These are phyloP conservation scores for Ustilago crameri DNA, from an alignment of 1,284 basidiomycete genomes.

Conservation along the genomic window DNA sequence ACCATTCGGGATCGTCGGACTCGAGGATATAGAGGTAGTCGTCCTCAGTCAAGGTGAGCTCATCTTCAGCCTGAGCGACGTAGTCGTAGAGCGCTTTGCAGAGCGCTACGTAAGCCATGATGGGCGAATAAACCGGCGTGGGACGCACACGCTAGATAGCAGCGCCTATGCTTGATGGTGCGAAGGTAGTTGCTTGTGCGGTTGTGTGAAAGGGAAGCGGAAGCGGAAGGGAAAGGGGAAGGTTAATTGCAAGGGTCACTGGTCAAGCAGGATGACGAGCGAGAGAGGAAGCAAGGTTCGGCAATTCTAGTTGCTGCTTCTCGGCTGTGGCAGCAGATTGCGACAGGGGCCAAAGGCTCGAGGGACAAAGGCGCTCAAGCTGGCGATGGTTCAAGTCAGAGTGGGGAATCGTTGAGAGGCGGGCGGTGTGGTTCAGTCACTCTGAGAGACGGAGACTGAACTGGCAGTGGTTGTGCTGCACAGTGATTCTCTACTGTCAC, in stretches of 20 bases:
- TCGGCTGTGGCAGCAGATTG: conserved; percentile 5
- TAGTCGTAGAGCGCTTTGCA: conserved; percentile 67
- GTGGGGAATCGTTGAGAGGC: background rate
- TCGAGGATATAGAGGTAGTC: conserved; percentile 66
- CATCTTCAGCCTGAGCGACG: conserved; percentile 64
- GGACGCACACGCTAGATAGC: background rate
- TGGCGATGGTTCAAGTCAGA: background rate
- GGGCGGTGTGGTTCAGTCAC: no score
- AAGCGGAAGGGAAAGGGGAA: background rate
- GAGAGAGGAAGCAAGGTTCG: conserved; percentile 5
- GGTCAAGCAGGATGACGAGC: background rate
- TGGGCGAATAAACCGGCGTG: conserved; percentile 5
- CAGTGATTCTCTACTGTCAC: background rate
- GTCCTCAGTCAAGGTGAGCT: conserved; percentile 64
- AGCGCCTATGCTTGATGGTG: background rate
- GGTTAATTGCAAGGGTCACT: no score
- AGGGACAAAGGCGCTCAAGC: background rate
- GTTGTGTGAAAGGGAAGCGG: no score
- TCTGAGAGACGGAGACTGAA: background rate
- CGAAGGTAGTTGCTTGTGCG: background rate
- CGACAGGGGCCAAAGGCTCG: background rate
- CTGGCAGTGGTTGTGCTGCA: background rate
- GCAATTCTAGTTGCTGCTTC: conserved; percentile 5
- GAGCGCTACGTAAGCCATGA: conserved; percentile 66
- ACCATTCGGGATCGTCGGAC: conserved; percentile 65